These are phyloP conservation scores for Ascochyta pisi DNA, from an alignment of 2,329 filamentous ascomycete species.

Conservation along the genomic window DNA sequence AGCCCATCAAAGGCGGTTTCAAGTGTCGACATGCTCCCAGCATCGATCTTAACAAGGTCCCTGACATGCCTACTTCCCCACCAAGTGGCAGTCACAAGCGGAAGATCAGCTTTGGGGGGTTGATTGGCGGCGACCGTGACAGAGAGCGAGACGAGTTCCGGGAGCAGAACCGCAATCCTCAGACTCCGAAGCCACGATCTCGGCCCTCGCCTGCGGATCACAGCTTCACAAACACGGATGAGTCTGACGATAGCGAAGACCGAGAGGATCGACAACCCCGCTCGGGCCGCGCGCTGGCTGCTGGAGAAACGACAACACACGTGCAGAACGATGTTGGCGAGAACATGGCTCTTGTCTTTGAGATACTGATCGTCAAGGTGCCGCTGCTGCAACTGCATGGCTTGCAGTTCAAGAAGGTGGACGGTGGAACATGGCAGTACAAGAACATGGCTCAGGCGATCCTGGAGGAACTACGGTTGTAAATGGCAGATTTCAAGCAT, in stretches of 20 bases:
- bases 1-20: slow-evolving; percentile 93
- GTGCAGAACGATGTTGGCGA: slow-evolving; percentile 88
- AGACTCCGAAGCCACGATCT: slow-evolving; percentile 56
- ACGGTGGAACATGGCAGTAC: slow-evolving; percentile 97
- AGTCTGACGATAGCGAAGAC: slow-evolving; percentile 74
- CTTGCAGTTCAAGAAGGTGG: slow-evolving; percentile 96
- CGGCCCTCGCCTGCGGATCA: slow-evolving; percentile 63
- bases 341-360: slow-evolving; percentile 85
- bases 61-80: slow-evolving; percentile 59
- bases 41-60: slow-evolving; percentile 80
- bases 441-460: slow-evolving; percentile 98
- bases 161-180: slow-evolving; percentile 63
- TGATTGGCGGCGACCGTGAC: slow-evolving; percentile 61
- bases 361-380: slow-evolving; percentile 97
- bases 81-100: slow-evolving; percentile 65
- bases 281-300: slow-evolving; percentile 53
- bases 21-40: slow-evolving; percentile 86
- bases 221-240: slow-evolving; percentile 86
- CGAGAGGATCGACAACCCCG: slow-evolving; percentile 55
- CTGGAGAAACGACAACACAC: slow-evolving; percentile 89
- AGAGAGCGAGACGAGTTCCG: slow-evolving; percentile 76
- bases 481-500: slow-evolving; percentile 13
- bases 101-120: slow-evolving; percentile 83
- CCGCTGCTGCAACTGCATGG: slow-evolving; percentile 91
- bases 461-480: slow-evolving; percentile 82